Base-by-base conservation (phyloP, 1,284 basidiomycete species). In the Pseudomicrostroma phylloplanum region DNA sequence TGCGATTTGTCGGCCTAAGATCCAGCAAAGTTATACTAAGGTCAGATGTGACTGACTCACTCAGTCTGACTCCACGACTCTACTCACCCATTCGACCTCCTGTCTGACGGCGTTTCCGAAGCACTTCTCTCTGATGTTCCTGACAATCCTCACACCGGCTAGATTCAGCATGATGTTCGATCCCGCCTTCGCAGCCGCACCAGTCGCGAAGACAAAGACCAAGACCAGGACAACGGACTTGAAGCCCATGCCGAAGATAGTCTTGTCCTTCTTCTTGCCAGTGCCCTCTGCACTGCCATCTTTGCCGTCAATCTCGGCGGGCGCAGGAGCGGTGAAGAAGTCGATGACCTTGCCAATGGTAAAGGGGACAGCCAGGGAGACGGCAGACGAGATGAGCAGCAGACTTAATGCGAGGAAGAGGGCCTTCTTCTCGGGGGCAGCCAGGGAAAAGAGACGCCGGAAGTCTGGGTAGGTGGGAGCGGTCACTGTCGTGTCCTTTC, bases 121-220 rank as follows among this genome's bases (percentile, higher is more conserved):
- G 6, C 89, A 90, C 49, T 85, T 83, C 80, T 91, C 87, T 53
- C 94, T 86, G 55, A 98, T 84, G 2, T 90, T 84, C 21, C 91
- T 90, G 41, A 98, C 90, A 71, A 98, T 96, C 30, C 93, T 84
- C 79, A 96, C 91, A 48, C 93, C 93, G 84, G 80, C 71, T 19
- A 73, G 63, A 72, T 93, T 86, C 61, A 90, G 86, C 88, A 98
- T 93, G 62, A 98, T 89, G 0, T 90, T 87, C 54, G 92, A 85
- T 8, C 88, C 87, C 13, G 92, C 89, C 78, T 96, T 97, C 59
- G 92, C 91, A 0, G 84, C 81, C 0, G 91, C 94, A 6, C 93
- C 94, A 40, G 88, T 80, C 6, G 90, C 90, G 80, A 97, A 97
- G n/a, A 91, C 81, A 0, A 86, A 70, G 9, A 94, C 82, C 36